A percentile compares a stretch with the other conserved stretches of the same genome.
Evolutionary conservation across 2,329 filamentous ascomycete species (phyloP).

Genomic region (Penicillium sumatraense): DNA sequence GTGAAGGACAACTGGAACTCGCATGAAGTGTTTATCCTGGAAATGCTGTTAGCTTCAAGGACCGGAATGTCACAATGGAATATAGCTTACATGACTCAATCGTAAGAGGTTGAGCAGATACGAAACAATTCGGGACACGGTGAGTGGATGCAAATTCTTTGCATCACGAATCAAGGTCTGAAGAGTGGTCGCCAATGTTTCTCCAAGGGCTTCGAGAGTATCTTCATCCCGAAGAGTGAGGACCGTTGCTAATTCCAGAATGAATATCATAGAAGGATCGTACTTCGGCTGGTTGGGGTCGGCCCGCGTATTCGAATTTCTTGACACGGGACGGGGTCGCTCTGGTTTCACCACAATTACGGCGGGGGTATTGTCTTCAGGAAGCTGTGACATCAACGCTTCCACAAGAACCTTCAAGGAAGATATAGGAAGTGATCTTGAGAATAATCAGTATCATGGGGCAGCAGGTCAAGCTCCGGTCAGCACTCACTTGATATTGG

Average conservation of each 20-base stretch:
- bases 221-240: conserved; percentile 76
- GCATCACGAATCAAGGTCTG: conserved; percentile 81
- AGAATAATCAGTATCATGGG: conserved; percentile 17
- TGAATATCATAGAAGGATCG: conserved; percentile 83
- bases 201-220: conserved; percentile 74
- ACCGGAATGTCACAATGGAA: conserved; percentile 17
- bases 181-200: conserved; percentile 78
- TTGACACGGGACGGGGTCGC: conserved; percentile 63
- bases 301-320: conserved; percentile 63
- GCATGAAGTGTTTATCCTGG: conserved; percentile 86
- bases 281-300: conserved; percentile 68
- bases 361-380: conserved; percentile 77
- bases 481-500: conserved; percentile 73
- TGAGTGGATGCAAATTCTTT: conserved; percentile 77
- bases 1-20: conserved; percentile 88
- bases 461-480: conserved; percentile 4
- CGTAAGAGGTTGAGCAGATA: conserved; percentile 83
- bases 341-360: conserved; percentile 94
- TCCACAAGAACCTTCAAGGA: conserved; percentile 68
- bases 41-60: conserved; percentile 15
- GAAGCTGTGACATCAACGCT: conserved; percentile 79
- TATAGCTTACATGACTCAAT: conserved; percentile 74
- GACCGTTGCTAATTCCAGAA: conserved; percentile 88
- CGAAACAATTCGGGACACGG: conserved; percentile 80
- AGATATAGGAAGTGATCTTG: conserved; percentile 64